Conservation (phyloP, 2,329 filamentous ascomycete genomes). For the Madurella mycetomatis region DNA sequence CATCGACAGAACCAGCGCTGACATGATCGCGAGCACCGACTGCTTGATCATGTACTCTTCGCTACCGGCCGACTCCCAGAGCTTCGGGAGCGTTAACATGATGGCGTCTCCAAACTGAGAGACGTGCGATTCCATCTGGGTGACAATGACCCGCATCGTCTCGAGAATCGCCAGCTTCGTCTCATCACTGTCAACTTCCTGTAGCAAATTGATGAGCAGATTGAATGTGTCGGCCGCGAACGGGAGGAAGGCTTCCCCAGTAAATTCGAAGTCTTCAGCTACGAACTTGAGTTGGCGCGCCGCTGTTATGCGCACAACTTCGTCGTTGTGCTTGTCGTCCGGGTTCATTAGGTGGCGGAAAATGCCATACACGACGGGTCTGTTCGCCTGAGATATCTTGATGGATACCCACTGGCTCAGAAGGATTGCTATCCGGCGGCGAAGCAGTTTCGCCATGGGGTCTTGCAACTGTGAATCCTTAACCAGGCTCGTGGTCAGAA, state of each 20-base stretch:
- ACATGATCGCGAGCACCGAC: slow-evolving; percentile 79
- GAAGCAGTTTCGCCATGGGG: slow-evolving; percentile 69
- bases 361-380: slow-evolving; percentile 77
- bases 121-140: slow-evolving; percentile 72
- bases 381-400: slow-evolving; percentile 63
- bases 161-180: slow-evolving; percentile 87
- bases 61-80: slow-evolving; percentile 77
- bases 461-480: slow-evolving; percentile 67
- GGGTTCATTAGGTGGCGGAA: slow-evolving; percentile 81
- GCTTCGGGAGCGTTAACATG: slow-evolving; percentile 69
- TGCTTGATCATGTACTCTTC: slow-evolving; percentile 93
- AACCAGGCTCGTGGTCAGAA: slow-evolving; percentile 70
- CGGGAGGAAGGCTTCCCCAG: slow-evolving; percentile 66
- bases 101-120: slow-evolving; percentile 71
- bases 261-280: slow-evolving; percentile 81
- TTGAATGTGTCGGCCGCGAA: slow-evolving; percentile 70
- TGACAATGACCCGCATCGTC: slow-evolving; percentile 76
- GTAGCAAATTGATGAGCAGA: slow-evolving; percentile 70
- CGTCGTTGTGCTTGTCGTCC: slow-evolving; percentile 74
- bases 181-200: slow-evolving; percentile 75
- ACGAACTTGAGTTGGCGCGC: slow-evolving; percentile 78
- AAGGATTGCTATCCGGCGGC: slow-evolving; percentile 82
- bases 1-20: slow-evolving; percentile 82
- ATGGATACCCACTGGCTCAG: slow-evolving; percentile 86
- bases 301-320: slow-evolving; percentile 87